Evolutionary conservation across 352 stramenopile species (phyloP).

Genomic region (Pseudoperonospora humuli): DNA sequence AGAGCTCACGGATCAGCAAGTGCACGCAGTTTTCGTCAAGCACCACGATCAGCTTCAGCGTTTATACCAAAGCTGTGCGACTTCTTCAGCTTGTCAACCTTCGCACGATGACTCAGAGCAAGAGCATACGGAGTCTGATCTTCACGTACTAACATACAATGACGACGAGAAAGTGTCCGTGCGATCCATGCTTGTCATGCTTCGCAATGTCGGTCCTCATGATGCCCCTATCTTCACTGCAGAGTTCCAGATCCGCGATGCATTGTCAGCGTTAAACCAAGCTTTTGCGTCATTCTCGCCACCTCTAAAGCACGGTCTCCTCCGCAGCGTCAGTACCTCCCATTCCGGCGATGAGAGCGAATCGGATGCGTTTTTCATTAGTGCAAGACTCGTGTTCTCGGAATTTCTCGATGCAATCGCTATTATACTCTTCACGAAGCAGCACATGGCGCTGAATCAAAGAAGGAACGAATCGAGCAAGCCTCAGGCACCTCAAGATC

Average conservation of each 20-base stretch:
- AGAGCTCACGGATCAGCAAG: too few species aligned
- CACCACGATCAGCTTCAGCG: too few species aligned
- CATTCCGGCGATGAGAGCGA: background rate
- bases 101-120: too few species aligned
- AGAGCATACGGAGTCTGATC: too few species aligned
- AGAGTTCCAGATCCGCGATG: slow-evolving; percentile 23
- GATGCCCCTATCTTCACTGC: slow-evolving; percentile 16
- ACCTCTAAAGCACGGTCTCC: slow-evolving; percentile 7
- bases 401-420: slow-evolving; percentile 53
- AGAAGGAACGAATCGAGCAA: slow-evolving; percentile 3
- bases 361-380: slow-evolving; percentile 47
- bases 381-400: slow-evolving; percentile 41
- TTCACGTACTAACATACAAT: too few species aligned
- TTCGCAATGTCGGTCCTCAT: slow-evolving; percentile 5
- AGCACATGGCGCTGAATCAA: slow-evolving; percentile 10
- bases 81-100: too few species aligned
- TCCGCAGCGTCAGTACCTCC: slow-evolving; percentile 2
- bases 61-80: too few species aligned
- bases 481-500: slow-evolving; percentile 3
- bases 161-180: slow-evolving; percentile 23
- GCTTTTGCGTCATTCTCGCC: slow-evolving; percentile 14
- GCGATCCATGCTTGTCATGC: slow-evolving; percentile 23
- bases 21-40: too few species aligned
- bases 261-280: slow-evolving; percentile 18
- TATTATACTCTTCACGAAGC: slow-evolving; percentile 38